phyloP scores from a whole-genome alignment of 768 basidiomycete species.

The Lactarius vividus region DNA sequence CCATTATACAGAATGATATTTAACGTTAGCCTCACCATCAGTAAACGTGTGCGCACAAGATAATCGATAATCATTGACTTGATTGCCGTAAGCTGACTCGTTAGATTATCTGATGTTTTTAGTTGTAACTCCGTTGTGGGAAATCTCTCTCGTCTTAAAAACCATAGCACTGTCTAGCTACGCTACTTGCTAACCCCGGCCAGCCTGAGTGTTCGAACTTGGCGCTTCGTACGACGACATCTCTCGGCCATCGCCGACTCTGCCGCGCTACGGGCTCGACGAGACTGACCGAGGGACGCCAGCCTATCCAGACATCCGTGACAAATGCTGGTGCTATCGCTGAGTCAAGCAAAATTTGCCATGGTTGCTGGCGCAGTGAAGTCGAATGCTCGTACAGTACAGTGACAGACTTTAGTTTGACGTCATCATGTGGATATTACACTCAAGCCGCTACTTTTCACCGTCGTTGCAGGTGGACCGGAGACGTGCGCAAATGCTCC shows the following conservation, averaged over 20 bases:
- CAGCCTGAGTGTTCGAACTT: too few relatives aligned
- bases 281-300: not conserved
- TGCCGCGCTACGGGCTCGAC: not conserved
- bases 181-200: not conserved
- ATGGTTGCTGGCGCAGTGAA: not conserved
- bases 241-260: too few relatives aligned
- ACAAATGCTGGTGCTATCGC: not conserved
- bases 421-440: not conserved
- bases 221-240: too few relatives aligned
- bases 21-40: too few relatives aligned
- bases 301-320: not conserved
- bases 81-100: too few relatives aligned
- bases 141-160: too few relatives aligned
- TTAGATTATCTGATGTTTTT: too few relatives aligned
- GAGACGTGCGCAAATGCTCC: not conserved
- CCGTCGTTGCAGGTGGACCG: not conserved
- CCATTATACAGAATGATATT: too few relatives aligned
- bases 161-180: not conserved
- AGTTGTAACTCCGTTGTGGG: too few relatives aligned
- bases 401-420: not conserved
- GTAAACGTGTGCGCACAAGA: too few relatives aligned
- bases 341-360: not conserved
- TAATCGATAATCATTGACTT: too few relatives aligned
- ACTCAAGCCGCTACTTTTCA: not conserved
- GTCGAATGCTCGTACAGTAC: too few relatives aligned